These are phyloP conservation scores for Tetrahymena elliotti DNA, from an alignment of 73 alveolate genomes.

Conservation along the genomic window DNA sequence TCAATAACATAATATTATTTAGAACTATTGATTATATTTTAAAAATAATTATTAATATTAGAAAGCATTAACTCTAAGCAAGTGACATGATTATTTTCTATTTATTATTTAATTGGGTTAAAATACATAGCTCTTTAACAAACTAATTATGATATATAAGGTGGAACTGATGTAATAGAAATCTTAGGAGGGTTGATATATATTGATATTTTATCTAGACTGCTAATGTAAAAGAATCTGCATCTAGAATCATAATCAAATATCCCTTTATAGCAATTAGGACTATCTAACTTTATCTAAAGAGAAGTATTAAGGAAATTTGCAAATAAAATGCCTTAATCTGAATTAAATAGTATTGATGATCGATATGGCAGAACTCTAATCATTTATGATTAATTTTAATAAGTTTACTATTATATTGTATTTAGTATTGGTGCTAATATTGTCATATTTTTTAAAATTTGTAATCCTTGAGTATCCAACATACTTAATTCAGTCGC, in stretches of 20 bases:
- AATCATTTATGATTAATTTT: background rate
- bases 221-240: background rate
- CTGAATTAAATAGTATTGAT: background rate
- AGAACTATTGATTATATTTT: background rate
- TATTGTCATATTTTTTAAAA: background rate
- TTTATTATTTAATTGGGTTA: no score
- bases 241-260: background rate
- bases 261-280: background rate
- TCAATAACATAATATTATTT: background rate
- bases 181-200: background rate
- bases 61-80: background rate
- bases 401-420: background rate
- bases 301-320: background rate
- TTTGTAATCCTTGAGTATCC: background rate
- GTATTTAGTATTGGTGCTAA: background rate
- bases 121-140: background rate
- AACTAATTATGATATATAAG: background rate
- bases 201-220: background rate
- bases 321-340: background rate
- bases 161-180: background rate
- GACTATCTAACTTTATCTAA: background rate
- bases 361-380: background rate
- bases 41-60: no score
- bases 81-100: background rate
- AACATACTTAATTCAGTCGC: no score